Evolutionary conservation across 1,284 basidiomycete genomes (phyloP).

Genomic region (Puccinia horiana): DNA sequence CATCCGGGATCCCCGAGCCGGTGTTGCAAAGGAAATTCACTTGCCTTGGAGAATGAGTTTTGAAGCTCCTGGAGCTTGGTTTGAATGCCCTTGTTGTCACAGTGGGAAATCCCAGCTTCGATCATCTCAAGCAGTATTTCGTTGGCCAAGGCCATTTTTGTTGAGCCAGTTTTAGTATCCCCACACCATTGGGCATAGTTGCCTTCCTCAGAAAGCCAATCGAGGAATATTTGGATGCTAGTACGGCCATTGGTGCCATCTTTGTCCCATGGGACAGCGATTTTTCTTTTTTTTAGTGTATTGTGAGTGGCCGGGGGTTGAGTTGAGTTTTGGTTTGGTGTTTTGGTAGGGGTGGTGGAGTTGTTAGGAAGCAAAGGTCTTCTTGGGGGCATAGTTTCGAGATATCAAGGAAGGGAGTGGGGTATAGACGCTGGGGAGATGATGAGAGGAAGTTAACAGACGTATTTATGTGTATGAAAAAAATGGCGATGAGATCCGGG

Average conservation of each 20-base stretch:
- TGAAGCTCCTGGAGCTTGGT: conserved; percentile 17
- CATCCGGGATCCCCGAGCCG: not conserved
- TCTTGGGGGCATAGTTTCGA: no score
- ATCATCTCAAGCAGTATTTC: not conserved
- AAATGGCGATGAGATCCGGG: not conserved
- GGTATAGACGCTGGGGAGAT: no score
- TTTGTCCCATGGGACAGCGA: not conserved
- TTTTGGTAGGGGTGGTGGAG: not conserved
- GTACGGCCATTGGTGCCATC: not conserved
- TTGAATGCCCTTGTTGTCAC: conserved; percentile 1
- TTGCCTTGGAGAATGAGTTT: not conserved
- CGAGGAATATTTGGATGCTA: not conserved
- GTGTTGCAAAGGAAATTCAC: not conserved
- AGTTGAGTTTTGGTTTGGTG: not conserved
- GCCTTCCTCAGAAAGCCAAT: not conserved
- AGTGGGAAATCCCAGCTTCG: not conserved
- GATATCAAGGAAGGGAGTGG: no score
- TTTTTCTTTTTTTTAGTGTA: not conserved
- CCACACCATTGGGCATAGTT: not conserved
- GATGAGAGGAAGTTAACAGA: not conserved
- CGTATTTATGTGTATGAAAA: no score
- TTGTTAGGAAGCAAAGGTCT: not conserved
- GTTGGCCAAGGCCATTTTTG: not conserved
- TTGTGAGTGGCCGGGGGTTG: not conserved
- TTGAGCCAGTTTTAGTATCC: not conserved